Evolutionary conservation across 1,139 yeast genomes (phyloP), one percentile per base, ranked within the genome.

Genomic region (Taphrina communis): DNA sequence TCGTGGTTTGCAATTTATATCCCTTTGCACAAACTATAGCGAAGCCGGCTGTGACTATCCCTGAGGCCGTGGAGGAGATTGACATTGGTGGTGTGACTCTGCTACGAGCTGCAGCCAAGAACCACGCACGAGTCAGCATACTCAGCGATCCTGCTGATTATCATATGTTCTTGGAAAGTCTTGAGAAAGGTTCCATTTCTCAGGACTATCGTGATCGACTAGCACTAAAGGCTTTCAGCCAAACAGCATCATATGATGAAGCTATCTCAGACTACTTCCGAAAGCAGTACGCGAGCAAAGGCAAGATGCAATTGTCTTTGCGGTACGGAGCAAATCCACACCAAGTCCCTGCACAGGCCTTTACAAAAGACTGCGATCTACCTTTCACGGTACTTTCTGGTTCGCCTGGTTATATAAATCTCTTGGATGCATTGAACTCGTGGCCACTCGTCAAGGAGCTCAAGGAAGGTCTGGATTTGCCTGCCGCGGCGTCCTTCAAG

Each of bases 301-400:
- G 88, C 78, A 83, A 82, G 65, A 86, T 96, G 70, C 97, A 93
- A 84, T 83, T 94, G 79, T 95, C 98, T 51, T 85, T 94, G 76
- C 88, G 99, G 82, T 94, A 94, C 80, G 99, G 99, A 79, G 97
- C 97, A 72, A 94, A 94, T 83, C 99, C 99, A 71, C 98, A 94
- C 81, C 99, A 94, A 83, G 93, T 91, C 81, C 99, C 99, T 52
- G 97, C 99, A 48, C 99, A 94, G 83, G 97, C 98, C 67, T 94
- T 81, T 78, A 97, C 94, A 69, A 81, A 89, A 70, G 83, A 85
- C 75, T 97, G 96, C 75, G 88, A 88, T 74, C 85, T 94, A 75
- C 99, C 99, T 66, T 94, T 94, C 84, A 90, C 89, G 82, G 98
- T 93, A 42, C 84, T 94, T 76, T 82, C 87, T 74, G 99, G 99